Evolutionary conservation across 108 stramenopile genomes (phyloP).

Genomic region (Phaeodactylum tricornutum): DNA sequence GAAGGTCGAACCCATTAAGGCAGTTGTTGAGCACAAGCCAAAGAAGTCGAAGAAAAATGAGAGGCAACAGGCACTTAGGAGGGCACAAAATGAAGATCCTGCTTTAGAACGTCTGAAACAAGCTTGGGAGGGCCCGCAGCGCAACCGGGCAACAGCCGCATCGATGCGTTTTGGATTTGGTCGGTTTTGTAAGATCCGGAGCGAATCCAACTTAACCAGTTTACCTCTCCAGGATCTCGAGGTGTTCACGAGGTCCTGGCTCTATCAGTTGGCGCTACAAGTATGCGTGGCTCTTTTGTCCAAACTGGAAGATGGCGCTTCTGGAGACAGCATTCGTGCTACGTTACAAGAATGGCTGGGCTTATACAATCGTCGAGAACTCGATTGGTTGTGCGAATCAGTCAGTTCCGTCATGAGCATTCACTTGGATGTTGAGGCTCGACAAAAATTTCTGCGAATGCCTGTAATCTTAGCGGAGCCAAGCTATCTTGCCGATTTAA

Average conservation of each 20-base stretch:
- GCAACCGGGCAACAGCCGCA: conserved; percentile 53
- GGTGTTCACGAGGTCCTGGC: conserved; percentile 11
- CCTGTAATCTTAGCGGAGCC: conserved; percentile 59
- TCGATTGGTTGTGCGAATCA: conserved; percentile 55
- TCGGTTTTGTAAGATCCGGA: conserved; percentile 65
- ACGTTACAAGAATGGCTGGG: conserved; percentile 43
- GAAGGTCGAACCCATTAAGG: conserved; percentile 2
- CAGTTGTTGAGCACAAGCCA: conserved; percentile 9
- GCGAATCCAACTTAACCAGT: conserved; percentile 67
- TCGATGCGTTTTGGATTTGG: conserved; percentile 69
- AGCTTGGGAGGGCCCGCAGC: conserved; percentile 75
- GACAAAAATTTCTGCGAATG: conserved; percentile 41
- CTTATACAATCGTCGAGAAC: conserved; percentile 23
- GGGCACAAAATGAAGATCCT: conserved; percentile 68
- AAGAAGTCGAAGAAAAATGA: conserved; percentile 51
- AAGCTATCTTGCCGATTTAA: conserved; percentile 36
- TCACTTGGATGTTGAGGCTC: conserved; percentile 42
- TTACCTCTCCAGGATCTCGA: conserved; percentile 30
- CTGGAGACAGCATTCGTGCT: conserved; percentile 14
- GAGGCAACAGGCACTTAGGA: conserved; percentile 37
- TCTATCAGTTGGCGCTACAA: conserved; percentile 72
- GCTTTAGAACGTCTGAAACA: conserved; percentile 64
- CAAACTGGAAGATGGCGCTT: conserved; percentile 5
- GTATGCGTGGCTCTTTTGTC: conserved; percentile 40
- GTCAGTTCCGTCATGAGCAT: conserved; percentile 36